Conservation (phyloP, 345 rosid genomes). For the Murraya koenigii region DNA sequence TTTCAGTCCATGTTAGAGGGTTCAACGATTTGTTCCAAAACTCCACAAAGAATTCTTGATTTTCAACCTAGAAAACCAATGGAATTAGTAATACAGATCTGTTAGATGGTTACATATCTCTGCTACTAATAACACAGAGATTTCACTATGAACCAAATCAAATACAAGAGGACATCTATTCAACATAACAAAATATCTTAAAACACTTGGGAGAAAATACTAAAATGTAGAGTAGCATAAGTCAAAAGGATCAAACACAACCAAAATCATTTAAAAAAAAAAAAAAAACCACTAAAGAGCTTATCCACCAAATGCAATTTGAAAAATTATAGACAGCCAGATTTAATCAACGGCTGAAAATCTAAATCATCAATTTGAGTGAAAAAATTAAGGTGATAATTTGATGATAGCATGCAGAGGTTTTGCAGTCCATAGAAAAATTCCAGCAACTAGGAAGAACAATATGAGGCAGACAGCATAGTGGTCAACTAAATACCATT, state of each 20-base stretch:
- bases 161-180: background rate
- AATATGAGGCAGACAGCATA: background rate
- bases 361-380: background rate
- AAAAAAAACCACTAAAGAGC: too few relatives aligned
- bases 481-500: background rate
- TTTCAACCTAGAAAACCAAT: constrained; percentile 58
- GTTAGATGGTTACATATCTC: background rate
- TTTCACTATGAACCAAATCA: background rate
- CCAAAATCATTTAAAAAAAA: background rate
- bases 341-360: background rate
- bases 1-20: constrained; percentile 91
- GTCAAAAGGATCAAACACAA: background rate
- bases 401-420: background rate
- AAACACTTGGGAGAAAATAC: background rate
- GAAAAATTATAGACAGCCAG: background rate
- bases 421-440: background rate
- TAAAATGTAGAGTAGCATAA: background rate
- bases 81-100: constrained; percentile 1
- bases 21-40: constrained; percentile 84
- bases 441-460: background rate
- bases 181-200: background rate
- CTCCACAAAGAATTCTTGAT: constrained; percentile 56
- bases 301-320: background rate
- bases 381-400: background rate
- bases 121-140: background rate